phyloP scores from a whole-genome alignment of 495 filamentous ascomycete genomes.

The Hypoxylon fragiforme region DNA sequence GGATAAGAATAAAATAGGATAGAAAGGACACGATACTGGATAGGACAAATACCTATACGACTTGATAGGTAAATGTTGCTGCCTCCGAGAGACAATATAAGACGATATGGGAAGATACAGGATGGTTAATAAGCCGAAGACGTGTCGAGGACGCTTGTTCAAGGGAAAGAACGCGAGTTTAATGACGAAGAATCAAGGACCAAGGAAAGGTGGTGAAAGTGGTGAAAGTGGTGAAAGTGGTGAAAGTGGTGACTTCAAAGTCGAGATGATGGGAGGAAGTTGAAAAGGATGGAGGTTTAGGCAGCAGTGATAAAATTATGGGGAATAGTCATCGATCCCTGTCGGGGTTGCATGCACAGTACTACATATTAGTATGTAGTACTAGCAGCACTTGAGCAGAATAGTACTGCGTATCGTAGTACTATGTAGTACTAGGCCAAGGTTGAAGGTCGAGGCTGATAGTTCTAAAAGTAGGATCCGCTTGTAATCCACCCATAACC shows the following conservation, averaged over 20 bases:
- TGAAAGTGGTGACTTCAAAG: slow-evolving; percentile 5
- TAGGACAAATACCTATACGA: no score
- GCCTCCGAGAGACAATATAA: no score
- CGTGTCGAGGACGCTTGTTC: slow-evolving; percentile 11
- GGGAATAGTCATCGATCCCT: slow-evolving; percentile 22
- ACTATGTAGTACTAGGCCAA: slow-evolving; percentile 10
- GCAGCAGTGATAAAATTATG: slow-evolving; percentile 38
- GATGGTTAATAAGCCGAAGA: slow-evolving; percentile 3
- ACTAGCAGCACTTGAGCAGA: no score
- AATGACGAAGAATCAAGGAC: slow-evolving; percentile 18
- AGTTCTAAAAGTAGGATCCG: slow-evolving; percentile 15
- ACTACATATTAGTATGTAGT: no score
- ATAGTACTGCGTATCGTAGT: no score
- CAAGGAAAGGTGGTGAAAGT: slow-evolving; percentile 4
- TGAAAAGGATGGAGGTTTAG: slow-evolving; percentile 38
- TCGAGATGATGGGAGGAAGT: slow-evolving; percentile 28
- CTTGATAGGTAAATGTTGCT: no score
- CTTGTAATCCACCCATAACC: neutral
- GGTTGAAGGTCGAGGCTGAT: slow-evolving; percentile 18
- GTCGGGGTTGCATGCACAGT: no score
- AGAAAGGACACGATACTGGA: slow-evolving; percentile 11
- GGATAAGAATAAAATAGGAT: slow-evolving; percentile 16
- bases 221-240: slow-evolving; percentile 15
- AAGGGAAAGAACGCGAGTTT: slow-evolving; percentile 11
- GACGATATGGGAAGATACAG: neutral